Evolutionary conservation across 768 basidiomycete species (phyloP).

Genomic region (Tricholoma matsutake): DNA sequence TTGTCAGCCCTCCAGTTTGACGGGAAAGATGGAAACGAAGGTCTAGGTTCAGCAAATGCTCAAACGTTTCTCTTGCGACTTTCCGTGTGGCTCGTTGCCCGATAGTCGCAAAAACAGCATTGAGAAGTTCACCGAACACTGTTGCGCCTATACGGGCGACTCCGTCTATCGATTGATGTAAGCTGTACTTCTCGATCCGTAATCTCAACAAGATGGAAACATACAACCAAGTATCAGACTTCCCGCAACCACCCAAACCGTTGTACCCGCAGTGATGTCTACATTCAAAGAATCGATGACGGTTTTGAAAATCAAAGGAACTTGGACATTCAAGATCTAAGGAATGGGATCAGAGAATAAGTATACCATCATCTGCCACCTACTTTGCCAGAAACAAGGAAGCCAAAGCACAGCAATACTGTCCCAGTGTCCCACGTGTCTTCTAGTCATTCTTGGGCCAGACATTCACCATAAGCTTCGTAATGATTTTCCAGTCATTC

Average conservation of each 20-base stretch:
- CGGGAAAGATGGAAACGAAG: slow-evolving; percentile 89
- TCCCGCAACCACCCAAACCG: slow-evolving; percentile 92
- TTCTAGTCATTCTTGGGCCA: slow-evolving; percentile 89
- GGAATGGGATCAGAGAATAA: neutral
- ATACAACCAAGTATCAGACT: slow-evolving; percentile 86
- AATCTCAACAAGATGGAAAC: slow-evolving; percentile 28
- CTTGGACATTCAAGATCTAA: slow-evolving; percentile 93
- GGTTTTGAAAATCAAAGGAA: slow-evolving; percentile 93
- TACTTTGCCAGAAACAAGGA: slow-evolving; percentile 87
- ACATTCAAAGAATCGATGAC: slow-evolving; percentile 90
- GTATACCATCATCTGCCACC: slow-evolving; percentile 15
- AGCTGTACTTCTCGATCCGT: slow-evolving; percentile 3
- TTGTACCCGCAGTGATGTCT: slow-evolving; percentile 65
- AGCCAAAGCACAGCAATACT: slow-evolving; percentile 78
- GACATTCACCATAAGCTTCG: slow-evolving; percentile 78
- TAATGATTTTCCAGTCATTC: slow-evolving; percentile 87
- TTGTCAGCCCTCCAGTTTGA: slow-evolving; percentile 93
- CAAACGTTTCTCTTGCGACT: slow-evolving; percentile 94
- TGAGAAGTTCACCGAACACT: slow-evolving; percentile 87
- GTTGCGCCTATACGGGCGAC: slow-evolving; percentile 87
- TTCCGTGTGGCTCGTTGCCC: slow-evolving; percentile 92
- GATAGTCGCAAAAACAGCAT: slow-evolving; percentile 94
- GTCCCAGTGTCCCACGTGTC: slow-evolving; percentile 72
- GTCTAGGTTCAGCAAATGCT: slow-evolving; percentile 87
- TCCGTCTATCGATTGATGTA: slow-evolving; percentile 58